Percentiles rank a stretch among this genome's conserved stretches.
phyloP scores from a whole-genome alignment of 1,284 basidiomycete genomes.

The Cryptococcus sp. region DNA sequence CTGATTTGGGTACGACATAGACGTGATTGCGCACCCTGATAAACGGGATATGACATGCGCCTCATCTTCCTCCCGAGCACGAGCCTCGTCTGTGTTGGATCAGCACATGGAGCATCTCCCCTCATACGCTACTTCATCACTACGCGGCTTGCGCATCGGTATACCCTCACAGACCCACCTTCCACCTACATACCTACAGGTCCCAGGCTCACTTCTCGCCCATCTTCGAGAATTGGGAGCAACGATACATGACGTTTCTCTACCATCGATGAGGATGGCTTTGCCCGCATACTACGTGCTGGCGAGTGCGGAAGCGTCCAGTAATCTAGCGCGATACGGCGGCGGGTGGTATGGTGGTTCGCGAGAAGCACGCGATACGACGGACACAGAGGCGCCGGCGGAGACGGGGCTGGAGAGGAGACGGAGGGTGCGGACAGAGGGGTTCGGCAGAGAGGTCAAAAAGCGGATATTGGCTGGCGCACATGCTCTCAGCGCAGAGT shows the following conservation, averaged over 20 bases:
- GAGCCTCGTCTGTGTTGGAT: constrained; percentile 3
- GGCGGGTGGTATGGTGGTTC: constrained; percentile 66
- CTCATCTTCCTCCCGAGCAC: constrained; percentile 55
- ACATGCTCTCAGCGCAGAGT: constrained; percentile 90
- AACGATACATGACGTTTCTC: constrained; percentile 68
- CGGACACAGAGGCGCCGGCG: constrained; percentile 48
- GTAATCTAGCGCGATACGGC: constrained; percentile 87
- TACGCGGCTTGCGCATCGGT: constrained; percentile 39
- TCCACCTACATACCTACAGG: constrained; percentile 19
- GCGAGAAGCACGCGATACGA: constrained; percentile 56
- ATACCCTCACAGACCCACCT: constrained; percentile 38
- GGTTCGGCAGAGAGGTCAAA: constrained; percentile 83
- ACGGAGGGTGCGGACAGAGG: constrained; percentile 63
- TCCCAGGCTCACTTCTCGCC: constrained; percentile 52
- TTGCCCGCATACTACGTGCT: constrained; percentile 94
- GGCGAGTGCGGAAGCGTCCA: constrained; percentile 90
- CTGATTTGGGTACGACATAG: constrained; percentile 51
- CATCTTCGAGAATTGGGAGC: constrained; percentile 67
- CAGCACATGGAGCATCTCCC: no score
- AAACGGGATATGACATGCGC: constrained; percentile 75
- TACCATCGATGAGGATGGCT: constrained; percentile 75
- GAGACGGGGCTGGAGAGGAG: constrained; percentile 59
- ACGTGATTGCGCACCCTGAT: constrained; percentile 68
- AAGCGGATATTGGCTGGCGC: constrained; percentile 89
- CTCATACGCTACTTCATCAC: background rate